A percentile compares a stretch with the other conserved stretches of the same genome.
Conservation (phyloP, 192 early-diverging fungal genomes). For the Funneliformis geosporum region DNA sequence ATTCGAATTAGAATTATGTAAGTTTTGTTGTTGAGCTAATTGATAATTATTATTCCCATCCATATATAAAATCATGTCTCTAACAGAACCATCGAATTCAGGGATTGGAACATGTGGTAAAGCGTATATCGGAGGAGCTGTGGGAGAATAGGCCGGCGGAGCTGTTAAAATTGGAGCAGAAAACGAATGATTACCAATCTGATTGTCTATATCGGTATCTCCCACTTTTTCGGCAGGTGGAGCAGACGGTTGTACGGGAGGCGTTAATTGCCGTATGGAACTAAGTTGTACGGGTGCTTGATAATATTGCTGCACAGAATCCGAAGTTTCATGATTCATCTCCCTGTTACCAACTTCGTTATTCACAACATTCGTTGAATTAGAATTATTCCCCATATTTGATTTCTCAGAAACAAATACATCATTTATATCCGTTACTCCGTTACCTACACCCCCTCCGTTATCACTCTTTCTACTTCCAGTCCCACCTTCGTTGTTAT, state of each 20-base stretch:
- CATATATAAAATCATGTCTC: not conserved
- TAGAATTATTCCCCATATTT: not conserved
- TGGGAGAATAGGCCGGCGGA: slow-evolving; percentile 27
- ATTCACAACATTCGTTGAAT: not conserved
- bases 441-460: not conserved
- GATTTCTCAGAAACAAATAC: not conserved
- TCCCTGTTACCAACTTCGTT: not conserved
- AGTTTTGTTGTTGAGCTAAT: not conserved
- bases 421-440: not conserved
- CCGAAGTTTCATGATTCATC: not conserved
- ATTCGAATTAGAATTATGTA: not conserved
- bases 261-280: not conserved
- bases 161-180: not conserved
- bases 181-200: not conserved
- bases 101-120: not conserved
- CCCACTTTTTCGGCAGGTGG: not conserved
- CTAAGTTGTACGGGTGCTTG: not conserved
- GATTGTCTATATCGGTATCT: not conserved
- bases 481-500: not conserved
- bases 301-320: not conserved
- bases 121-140: slow-evolving; percentile 13
- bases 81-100: not conserved
- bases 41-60: not conserved
- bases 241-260: not conserved
- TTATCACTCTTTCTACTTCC: not conserved